phyloP scores from a whole-genome alignment of 352 stramenopile species.

The Phytophthora meadii region DNA sequence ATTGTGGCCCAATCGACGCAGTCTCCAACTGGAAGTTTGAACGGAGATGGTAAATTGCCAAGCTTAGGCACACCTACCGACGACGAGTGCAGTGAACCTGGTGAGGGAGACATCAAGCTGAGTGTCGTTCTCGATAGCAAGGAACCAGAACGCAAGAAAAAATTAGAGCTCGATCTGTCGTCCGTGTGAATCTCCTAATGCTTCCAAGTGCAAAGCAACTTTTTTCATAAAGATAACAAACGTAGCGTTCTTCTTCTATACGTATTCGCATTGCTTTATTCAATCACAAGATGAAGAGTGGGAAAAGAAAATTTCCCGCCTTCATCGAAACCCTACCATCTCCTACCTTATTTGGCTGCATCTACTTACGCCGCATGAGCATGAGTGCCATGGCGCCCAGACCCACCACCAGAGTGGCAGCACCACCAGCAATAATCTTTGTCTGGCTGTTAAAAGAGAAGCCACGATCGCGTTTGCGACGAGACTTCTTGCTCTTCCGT shows the following conservation, averaged over 20 bases:
- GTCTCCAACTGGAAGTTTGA: slow-evolving; percentile 31
- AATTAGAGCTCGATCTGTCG: slow-evolving; percentile 30
- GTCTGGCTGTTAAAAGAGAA: slow-evolving; percentile 28
- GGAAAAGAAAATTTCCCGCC: not conserved
- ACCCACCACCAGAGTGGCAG: slow-evolving; percentile 51
- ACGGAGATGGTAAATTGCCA: slow-evolving; percentile 35
- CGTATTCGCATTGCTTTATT: slow-evolving; percentile 36
- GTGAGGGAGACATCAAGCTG: slow-evolving; percentile 34
- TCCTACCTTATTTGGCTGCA: slow-evolving; percentile 46
- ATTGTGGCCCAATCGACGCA: slow-evolving; percentile 48
- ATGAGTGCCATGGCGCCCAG: slow-evolving; percentile 59
- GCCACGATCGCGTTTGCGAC: slow-evolving; percentile 46
- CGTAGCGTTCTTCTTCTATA: slow-evolving; percentile 28
- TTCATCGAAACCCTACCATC: slow-evolving; percentile 24
- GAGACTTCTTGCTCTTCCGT: slow-evolving; percentile 54
- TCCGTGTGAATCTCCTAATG: slow-evolving; percentile 18
- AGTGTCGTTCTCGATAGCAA: slow-evolving; percentile 16
- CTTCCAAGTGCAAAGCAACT: slow-evolving; percentile 12
- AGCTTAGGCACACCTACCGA: slow-evolving; percentile 40
- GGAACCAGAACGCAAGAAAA: slow-evolving; percentile 19
- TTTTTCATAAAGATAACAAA: slow-evolving; percentile 11
- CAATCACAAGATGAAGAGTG: slow-evolving; percentile 16
- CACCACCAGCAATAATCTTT: slow-evolving; percentile 45
- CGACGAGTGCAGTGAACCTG: slow-evolving; percentile 37
- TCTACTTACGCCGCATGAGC: slow-evolving; percentile 51